Percentiles rank a stretch among this genome's conserved stretches.
phyloP scores from a whole-genome alignment of 2,329 filamentous ascomycete genomes.

The Diaporthe australafricana region DNA sequence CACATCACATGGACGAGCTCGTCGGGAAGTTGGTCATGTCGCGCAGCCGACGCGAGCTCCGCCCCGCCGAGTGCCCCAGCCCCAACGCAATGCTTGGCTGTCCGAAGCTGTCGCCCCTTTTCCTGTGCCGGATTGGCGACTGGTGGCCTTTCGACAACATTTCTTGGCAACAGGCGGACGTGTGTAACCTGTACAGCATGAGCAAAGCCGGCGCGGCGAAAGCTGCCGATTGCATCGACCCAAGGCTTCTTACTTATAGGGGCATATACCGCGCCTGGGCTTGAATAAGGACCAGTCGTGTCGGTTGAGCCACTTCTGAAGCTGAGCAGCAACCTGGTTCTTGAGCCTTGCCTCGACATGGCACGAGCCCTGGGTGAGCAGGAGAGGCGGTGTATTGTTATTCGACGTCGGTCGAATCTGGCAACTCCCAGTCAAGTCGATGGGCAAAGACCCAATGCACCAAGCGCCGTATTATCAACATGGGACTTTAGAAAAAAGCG shows the following conservation, averaged over 20 bases:
- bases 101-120: background rate
- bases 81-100: background rate
- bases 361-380: no score
- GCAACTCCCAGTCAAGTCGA: no score
- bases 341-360: no score
- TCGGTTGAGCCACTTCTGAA: background rate
- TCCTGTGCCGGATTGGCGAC: background rate
- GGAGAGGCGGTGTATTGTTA: no score
- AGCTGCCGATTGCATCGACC: background rate
- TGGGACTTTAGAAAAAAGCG: no score
- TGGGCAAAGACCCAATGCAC: no score
- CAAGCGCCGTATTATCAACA: no score
- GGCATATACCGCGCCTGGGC: background rate
- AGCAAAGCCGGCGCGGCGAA: background rate
- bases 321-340: background rate
- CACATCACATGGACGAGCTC: background rate
- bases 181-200: background rate
- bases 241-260: background rate
- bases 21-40: constrained; percentile 8
- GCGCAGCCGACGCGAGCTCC: background rate
- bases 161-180: background rate
- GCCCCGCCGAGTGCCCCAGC: background rate
- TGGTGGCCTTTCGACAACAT: constrained; percentile 1
- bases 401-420: no score
- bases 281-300: background rate